Conservation (phyloP, 345 rosid species). For the Gossypium arboreum region DNA sequence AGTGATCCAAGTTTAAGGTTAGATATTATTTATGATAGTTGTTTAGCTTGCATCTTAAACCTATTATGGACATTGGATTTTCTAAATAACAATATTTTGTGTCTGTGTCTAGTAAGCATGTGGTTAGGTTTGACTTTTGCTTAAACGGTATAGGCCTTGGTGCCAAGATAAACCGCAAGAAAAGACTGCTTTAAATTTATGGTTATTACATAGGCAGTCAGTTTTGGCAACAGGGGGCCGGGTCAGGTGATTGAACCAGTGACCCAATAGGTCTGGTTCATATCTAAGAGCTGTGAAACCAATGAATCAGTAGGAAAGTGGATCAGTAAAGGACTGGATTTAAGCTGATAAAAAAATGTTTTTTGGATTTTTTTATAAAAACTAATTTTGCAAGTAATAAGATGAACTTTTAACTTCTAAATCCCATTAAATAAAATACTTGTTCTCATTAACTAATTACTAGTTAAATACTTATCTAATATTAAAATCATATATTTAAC, state of each 20-base stretch:
- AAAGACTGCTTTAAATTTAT: not conserved
- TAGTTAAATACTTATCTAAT: not conserved
- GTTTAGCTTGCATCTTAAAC: not conserved
- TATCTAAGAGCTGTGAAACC: not conserved
- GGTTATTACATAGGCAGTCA: not conserved
- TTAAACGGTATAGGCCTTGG: not conserved
- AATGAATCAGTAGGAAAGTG: not conserved
- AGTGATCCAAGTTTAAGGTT: conserved; percentile 87
- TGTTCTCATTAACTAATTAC: no score
- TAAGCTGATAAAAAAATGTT: not conserved
- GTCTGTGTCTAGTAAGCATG: not conserved
- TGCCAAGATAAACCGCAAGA: not conserved
- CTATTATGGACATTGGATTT: not conserved
- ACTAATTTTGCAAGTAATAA: not conserved
- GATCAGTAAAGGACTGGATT: not conserved
- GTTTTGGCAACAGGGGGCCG: not conserved
- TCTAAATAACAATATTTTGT: not conserved
- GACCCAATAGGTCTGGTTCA: not conserved
- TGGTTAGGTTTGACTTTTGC: not conserved
- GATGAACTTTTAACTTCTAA: not conserved
- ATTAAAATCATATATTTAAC: not conserved
- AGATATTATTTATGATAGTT: conserved; percentile 17
- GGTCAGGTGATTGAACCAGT: not conserved
- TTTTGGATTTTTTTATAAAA: not conserved
- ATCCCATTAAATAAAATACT: no score